phyloP scores from a whole-genome alignment of 2,329 filamentous ascomycete genomes.

The Ophiosphaerella narmari region DNA sequence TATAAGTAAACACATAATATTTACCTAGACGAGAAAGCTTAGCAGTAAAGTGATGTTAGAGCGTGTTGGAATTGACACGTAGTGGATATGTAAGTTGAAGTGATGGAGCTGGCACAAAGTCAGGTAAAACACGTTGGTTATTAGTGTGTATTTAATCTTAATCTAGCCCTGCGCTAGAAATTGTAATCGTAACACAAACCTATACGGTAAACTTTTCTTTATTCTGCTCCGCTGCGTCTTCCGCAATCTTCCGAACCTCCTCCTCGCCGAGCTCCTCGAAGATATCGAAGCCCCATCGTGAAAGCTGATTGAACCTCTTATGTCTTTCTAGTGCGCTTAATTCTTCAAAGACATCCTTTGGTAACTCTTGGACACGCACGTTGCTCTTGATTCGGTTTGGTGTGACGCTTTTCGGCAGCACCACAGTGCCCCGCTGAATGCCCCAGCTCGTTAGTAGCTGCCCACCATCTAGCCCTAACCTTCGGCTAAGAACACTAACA shows the following conservation, averaged over 20 bases:
- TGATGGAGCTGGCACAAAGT: no score
- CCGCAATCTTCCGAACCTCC: constrained; percentile 23
- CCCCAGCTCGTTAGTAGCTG: constrained; percentile 81
- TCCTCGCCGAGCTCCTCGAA: constrained; percentile 29
- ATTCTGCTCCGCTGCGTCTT: constrained; percentile 23
- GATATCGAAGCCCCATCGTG: constrained; percentile 32
- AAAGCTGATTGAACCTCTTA: constrained; percentile 31
- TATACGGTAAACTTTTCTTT: constrained; percentile 24
- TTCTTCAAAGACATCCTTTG: constrained; percentile 69
- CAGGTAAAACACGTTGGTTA: no score
- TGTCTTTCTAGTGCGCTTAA: constrained; percentile 54
- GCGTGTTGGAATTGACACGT: no score
- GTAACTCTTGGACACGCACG: constrained; percentile 69
- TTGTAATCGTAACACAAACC: neutral
- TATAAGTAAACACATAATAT: no score
- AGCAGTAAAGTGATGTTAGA: no score
- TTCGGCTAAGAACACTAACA: constrained; percentile 18
- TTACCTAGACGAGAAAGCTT: no score
- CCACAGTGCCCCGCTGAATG: constrained; percentile 75
- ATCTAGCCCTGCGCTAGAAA: no score
- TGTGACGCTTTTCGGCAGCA: constrained; percentile 82
- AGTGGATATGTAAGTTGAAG: no score
- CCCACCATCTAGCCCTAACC: constrained; percentile 68
- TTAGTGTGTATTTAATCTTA: no score
- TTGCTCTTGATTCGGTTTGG: constrained; percentile 74